A percentile compares a stretch with the other conserved stretches of the same genome.
Conservation (phyloP, 208 protist genomes). For the Leishmania gerbilli region DNA sequence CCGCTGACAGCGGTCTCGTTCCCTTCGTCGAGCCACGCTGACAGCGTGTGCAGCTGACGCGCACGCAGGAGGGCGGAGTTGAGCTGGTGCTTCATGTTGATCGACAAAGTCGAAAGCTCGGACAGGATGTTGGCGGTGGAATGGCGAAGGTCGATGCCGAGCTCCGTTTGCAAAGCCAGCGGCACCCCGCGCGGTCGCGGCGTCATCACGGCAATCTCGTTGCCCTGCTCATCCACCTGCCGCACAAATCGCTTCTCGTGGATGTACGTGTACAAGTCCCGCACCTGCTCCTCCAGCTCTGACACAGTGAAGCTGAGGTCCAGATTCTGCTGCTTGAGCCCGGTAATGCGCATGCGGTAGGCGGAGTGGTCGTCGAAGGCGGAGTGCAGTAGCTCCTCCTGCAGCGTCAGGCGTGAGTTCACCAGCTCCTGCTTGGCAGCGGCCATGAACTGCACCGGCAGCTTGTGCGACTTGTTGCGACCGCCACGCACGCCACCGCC, state of each 20-base stretch:
- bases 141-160: slow-evolving; percentile 71
- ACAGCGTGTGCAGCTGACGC: slow-evolving; percentile 50
- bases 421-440: slow-evolving; percentile 64
- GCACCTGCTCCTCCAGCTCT: slow-evolving; percentile 45
- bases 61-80: slow-evolving; percentile 62
- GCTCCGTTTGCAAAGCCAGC: slow-evolving; percentile 69
- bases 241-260: slow-evolving; percentile 68
- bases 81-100: slow-evolving; percentile 85
- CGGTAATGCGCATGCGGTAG: slow-evolving; percentile 63
- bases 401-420: slow-evolving; percentile 57
- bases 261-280: slow-evolving; percentile 65
- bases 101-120: slow-evolving; percentile 60
- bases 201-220: slow-evolving; percentile 42
- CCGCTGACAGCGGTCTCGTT: background rate
- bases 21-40: slow-evolving; percentile 63
- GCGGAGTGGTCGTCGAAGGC: slow-evolving; percentile 76
- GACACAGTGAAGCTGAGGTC: slow-evolving; percentile 45
- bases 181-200: slow-evolving; percentile 72
- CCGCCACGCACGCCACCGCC: background rate
- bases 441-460: slow-evolving; percentile 54
- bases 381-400: slow-evolving; percentile 64
- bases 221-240: slow-evolving; percentile 17
- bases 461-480: slow-evolving; percentile 16
- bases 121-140: slow-evolving; percentile 61
- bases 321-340: slow-evolving; percentile 52